Conservation (phyloP, 176 grass and related monocot species). For the Phyllostachys edulis region DNA sequence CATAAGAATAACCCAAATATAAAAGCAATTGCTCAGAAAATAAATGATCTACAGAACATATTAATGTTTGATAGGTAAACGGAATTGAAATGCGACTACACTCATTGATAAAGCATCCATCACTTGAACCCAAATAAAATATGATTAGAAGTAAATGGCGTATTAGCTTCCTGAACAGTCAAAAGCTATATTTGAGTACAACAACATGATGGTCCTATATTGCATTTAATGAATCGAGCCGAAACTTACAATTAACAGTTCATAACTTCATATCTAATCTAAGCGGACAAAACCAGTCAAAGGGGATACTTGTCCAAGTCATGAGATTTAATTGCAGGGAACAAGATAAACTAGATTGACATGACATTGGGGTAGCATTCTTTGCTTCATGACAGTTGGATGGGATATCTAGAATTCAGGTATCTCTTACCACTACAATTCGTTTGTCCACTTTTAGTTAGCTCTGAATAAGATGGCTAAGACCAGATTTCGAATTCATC, state of each 20-base stretch:
- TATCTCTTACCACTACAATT: background rate
- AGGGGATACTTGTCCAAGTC: background rate
- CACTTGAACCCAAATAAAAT: background rate
- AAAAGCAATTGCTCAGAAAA: conserved; percentile 22
- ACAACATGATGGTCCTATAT: background rate
- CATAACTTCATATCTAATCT: background rate
- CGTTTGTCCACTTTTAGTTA: too few relatives aligned
- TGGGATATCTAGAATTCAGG: background rate
- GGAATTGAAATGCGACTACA: background rate
- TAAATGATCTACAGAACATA: conserved; percentile 6
- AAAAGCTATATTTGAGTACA: background rate
- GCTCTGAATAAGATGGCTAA: background rate
- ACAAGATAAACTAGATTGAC: background rate
- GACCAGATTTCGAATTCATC: background rate
- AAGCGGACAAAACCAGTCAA: background rate
- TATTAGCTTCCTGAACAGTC: background rate
- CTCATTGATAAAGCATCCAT: background rate
- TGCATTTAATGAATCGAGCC: background rate
- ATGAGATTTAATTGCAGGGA: background rate
- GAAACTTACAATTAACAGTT: background rate
- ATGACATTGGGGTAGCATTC: background rate
- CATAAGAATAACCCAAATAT: conserved; percentile 62
- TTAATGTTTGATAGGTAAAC: background rate
- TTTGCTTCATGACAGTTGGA: background rate
- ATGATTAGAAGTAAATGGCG: background rate